Conservation (phyloP, 345 rosid species). For the Viola odorata region DNA sequence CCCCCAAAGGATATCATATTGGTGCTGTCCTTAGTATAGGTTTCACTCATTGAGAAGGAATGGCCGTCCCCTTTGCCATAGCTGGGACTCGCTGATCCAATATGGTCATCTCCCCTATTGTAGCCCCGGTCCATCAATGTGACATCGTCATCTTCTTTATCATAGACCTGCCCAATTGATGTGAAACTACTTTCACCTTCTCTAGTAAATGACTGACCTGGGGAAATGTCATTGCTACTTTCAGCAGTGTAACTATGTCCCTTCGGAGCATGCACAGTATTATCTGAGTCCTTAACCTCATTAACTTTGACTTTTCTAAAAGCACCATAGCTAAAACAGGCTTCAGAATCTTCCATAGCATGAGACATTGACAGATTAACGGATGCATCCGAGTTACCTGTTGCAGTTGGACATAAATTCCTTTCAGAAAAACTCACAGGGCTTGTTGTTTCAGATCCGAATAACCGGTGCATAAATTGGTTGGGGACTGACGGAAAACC, state of each 20-base stretch:
- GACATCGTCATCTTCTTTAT: constrained; percentile 38
- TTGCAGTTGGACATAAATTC: constrained; percentile 40
- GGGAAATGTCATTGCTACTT: constrained; percentile 32
- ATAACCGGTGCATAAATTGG: constrained; percentile 57
- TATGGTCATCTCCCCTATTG: constrained; percentile 26
- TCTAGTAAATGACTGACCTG: constrained; percentile 33
- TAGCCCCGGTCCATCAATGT: constrained; percentile 41
- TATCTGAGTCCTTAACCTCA: constrained; percentile 51
- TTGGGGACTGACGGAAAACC: constrained; percentile 53
- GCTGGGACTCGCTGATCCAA: constrained; percentile 22
- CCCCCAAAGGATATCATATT: constrained; percentile 57
- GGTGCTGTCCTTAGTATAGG: constrained; percentile 47
- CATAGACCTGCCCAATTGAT: constrained; percentile 33
- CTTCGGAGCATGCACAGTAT: constrained; percentile 33
- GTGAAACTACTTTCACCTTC: constrained; percentile 41
- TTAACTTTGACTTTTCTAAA: constrained; percentile 55
- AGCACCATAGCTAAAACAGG: constrained; percentile 48
- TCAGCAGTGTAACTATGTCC: constrained; percentile 31
- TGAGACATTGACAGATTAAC: constrained; percentile 58
- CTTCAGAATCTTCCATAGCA: constrained; percentile 48
- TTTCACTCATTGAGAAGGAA: constrained; percentile 25
- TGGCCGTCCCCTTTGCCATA: constrained; percentile 33
- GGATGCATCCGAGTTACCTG: constrained; percentile 33
- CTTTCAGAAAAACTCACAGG: constrained; percentile 48
- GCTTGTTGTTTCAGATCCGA: constrained; percentile 58